These are phyloP conservation scores for Colletotrichum acutatum DNA, from an alignment of 2,329 filamentous ascomycete species.

Conservation along the genomic window DNA sequence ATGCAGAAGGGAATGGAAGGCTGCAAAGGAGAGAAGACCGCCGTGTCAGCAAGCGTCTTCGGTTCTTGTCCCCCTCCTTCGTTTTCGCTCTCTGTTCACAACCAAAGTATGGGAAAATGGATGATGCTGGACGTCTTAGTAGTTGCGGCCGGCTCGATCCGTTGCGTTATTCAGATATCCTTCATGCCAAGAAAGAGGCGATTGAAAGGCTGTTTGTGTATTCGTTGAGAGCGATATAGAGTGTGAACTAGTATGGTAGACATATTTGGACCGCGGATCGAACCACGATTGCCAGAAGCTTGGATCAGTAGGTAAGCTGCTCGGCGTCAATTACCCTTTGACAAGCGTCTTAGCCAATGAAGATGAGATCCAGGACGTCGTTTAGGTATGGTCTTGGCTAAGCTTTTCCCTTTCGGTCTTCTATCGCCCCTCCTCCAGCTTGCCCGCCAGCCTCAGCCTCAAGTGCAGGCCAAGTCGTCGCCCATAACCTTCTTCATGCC, in stretches of 20 bases:
- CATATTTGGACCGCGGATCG: slow-evolving; percentile 1
- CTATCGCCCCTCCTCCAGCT: background rate
- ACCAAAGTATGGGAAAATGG: background rate
- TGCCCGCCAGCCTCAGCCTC: background rate
- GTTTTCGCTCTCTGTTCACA: background rate
- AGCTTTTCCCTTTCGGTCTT: background rate
- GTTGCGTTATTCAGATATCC: background rate
- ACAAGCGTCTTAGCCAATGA: background rate
- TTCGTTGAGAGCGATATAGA: background rate
- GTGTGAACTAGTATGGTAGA: background rate
- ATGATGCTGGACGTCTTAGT: background rate
- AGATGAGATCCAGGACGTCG: background rate
- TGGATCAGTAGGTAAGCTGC: background rate
- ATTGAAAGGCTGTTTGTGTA: background rate
- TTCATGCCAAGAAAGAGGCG: background rate
- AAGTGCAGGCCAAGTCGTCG: background rate
- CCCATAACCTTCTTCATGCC: background rate
- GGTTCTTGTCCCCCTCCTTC: background rate
- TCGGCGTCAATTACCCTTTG: background rate
- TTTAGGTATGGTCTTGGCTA: slow-evolving; percentile 6
- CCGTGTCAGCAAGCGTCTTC: background rate
- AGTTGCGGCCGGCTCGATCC: background rate
- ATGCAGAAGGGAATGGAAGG: background rate
- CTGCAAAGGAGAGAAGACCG: background rate
- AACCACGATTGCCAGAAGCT: background rate